Base-by-base conservation (phyloP, 352 stramenopile species). In the Pythium plurisporium region DNA sequence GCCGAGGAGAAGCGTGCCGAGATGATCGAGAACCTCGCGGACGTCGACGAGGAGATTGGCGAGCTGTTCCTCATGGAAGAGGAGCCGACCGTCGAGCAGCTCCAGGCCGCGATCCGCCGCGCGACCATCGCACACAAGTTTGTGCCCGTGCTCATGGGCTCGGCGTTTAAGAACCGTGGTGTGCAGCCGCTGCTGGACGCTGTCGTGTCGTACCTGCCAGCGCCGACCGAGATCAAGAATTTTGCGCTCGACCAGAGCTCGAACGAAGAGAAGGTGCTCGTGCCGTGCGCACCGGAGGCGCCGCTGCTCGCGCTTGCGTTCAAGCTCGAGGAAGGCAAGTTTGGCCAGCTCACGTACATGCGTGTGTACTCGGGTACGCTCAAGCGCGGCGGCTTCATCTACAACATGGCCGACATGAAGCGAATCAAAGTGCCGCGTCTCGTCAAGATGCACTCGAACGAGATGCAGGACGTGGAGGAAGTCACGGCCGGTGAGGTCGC, bases 161-260 rank as follows among this genome's bases (percentile, higher is more conserved):
- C 73, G 53, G 83, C 83, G 17, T 47, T 93, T 23, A 91, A 88
- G 66, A 93, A 93, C 69, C 92, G 90, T 57, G 88, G 88, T 40
- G 95, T 99, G 34, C 97, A 99, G 72, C 85, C 96, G 33, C 82
- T 99, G 27, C 77, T 99, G 17, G 97, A 99, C 70, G 97, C 95
- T 25, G 94, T 99, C 7, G 65, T 98, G 26, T 85, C 98, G 63
- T 99, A 99, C 74, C 71, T 99, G 66, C 96, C 96, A 61, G 97
- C 94, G 12, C 96, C 96, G 10, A 30, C 95, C 15, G 96, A 99
- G 34, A 58, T 87, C 17, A 82, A 76, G 30, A 76, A 76, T 11
- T 92, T 86, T 48, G 74, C 84, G 57, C 72, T 76, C 22, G 37
- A 54, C 48, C 12, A 83, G 30, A 87, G 81, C 42, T 48, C 86